Base-by-base conservation (phyloP, 2,329 filamentous ascomycete species). In the Colletotrichum paranaense region DNA sequence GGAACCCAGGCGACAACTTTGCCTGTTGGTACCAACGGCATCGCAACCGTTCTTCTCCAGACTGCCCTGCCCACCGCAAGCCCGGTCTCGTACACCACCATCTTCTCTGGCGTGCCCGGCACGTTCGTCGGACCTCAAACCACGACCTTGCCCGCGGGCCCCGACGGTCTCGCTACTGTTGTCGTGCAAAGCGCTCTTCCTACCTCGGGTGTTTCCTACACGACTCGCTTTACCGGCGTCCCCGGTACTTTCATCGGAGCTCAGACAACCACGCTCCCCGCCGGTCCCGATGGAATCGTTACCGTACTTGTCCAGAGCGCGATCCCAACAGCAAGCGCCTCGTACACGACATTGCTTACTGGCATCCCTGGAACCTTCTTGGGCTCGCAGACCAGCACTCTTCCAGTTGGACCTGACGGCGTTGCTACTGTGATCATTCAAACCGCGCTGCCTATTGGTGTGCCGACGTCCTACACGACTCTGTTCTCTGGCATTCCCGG, bases 301-400 rank as follows among this genome's bases (percentile, higher is more conserved):
- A 60, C 58, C 6, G 57, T 59, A 1, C 11, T 59, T n/a, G 11
- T 59, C 11, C 57, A 59, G n/a, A 62, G 60, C 6, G 60, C 38
- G 14, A 22, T 62, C 11, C 59, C 26, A 2, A 24, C 56, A n/a
- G 35, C 57, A 5, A 38, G 32, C 12, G 19, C 24, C 12, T 59
- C 57, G 5, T 60, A 67, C n/a, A 60, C 56, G 12, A 67, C 63
- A 1, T 5, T 70, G 14, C 19, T 67, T 5, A 68, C 64, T 7
- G 64, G 65, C 14, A 28, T 68, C 3, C 58, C 58, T n/a, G 66
- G 66, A 16, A 46, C 30, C 3, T 68, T 68, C 58, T 9, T 26
- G 3, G 66, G 66, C 11, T 30, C 49, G 1, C 65, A 55, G n/a
- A 63, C 58, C 3, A 57, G 49, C 6, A 68, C 69, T 35, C 49